Evolutionary conservation across 164 flowering plant genomes (phyloP).

Genomic region (Piper longum): DNA sequence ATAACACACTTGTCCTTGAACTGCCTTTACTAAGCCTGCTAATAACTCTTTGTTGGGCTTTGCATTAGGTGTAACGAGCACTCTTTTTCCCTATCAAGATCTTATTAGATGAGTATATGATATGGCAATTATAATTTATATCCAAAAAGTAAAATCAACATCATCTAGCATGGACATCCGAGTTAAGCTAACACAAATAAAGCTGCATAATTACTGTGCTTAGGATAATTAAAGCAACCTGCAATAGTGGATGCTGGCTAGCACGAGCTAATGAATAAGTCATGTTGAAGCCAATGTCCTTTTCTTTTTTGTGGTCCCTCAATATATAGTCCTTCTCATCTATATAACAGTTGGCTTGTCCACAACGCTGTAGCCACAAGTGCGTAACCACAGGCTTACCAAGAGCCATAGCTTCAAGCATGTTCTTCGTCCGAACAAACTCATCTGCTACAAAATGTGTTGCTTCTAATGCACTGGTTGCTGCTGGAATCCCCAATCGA

Average conservation of each 20-base stretch:
- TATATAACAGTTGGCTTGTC: constrained; percentile 62
- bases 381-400: constrained; percentile 86
- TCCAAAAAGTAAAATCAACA: not conserved
- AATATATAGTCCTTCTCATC: constrained; percentile 72
- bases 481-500: constrained; percentile 44
- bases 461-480: constrained; percentile 55
- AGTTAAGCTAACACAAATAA: no score
- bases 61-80: constrained; percentile 59
- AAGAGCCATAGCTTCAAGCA: constrained; percentile 86
- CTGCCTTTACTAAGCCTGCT: constrained; percentile 59
- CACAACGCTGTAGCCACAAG: constrained; percentile 83
- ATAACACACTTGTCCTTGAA: constrained; percentile 59
- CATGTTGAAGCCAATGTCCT: constrained; percentile 79
- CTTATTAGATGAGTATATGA: not conserved
- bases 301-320: constrained; percentile 82
- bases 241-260: constrained; percentile 49
- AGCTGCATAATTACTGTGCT: no score
- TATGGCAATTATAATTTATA: no score
- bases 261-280: constrained; percentile 63
- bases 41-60: constrained; percentile 69
- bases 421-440: constrained; percentile 86
- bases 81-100: constrained; percentile 52
- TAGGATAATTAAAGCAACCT: constrained; percentile 18
- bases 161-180: no score
- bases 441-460: constrained; percentile 80